These are phyloP conservation scores for Salix koriyanagi DNA, from an alignment of 345 rosid genomes.

Conservation along the genomic window DNA sequence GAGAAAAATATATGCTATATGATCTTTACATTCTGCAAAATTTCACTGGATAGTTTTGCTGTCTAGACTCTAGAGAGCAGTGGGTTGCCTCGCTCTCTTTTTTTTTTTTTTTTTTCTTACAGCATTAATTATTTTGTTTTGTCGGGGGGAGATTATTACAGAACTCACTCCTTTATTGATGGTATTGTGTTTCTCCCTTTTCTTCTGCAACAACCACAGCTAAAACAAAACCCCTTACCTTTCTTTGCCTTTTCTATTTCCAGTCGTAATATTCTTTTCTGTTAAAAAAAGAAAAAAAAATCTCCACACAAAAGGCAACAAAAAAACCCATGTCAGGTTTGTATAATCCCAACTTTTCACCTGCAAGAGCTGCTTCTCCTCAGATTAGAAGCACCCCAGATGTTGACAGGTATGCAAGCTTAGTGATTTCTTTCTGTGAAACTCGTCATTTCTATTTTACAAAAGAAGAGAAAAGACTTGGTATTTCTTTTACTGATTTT, in stretches of 20 bases:
- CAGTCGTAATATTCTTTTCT: slow-evolving; percentile 15
- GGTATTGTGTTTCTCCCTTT: slow-evolving; percentile 37
- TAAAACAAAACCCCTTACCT: slow-evolving; percentile 28
- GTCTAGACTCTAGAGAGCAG: not conserved
- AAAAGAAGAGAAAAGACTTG: not conserved
- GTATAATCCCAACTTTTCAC: slow-evolving; percentile 91
- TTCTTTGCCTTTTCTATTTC: not conserved
- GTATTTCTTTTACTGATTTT: not conserved
- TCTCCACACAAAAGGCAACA: slow-evolving; percentile 14
- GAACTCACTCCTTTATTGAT: slow-evolving; percentile 31
- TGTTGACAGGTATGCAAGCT: slow-evolving; percentile 62
- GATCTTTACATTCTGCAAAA: slow-evolving; percentile 16
- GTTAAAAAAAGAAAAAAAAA: slow-evolving; percentile 4
- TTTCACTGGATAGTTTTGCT: slow-evolving; percentile 13
- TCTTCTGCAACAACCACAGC: slow-evolving; percentile 38
- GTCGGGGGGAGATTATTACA: not conserved
- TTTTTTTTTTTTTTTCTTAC: not conserved
- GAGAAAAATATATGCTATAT: not conserved
- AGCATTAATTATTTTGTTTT: slow-evolving; percentile 1
- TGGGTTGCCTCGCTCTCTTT: not conserved
- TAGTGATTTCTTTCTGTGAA: not conserved
- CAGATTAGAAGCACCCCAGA: slow-evolving; percentile 89
- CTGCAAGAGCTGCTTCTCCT: slow-evolving; percentile 95
- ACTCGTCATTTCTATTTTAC: not conserved
- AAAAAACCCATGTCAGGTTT: slow-evolving; percentile 73